phyloP scores from a whole-genome alignment of 108 stramenopile species.

The Conticribra weissflogii region DNA sequence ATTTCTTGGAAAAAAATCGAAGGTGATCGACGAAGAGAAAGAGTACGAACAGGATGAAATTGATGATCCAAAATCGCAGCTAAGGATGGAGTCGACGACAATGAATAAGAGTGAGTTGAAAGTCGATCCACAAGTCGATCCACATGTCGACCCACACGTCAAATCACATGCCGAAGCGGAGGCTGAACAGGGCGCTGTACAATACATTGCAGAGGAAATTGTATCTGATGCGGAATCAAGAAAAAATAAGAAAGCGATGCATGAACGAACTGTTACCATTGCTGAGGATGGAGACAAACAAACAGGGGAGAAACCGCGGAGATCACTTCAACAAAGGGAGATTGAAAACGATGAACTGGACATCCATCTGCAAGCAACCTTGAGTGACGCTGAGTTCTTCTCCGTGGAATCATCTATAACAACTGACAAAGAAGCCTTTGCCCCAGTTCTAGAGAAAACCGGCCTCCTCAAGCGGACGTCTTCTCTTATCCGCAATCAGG shows the following conservation, averaged over 20 bases:
- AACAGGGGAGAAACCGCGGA: not conserved
- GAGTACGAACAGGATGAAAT: constrained; percentile 23
- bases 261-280: not conserved
- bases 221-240: not conserved
- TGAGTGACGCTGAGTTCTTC: constrained; percentile 30
- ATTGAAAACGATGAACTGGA: not conserved
- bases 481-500: constrained; percentile 27
- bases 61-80: not conserved
- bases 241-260: too few relatives aligned
- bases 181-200: too few relatives aligned
- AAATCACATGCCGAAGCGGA: too few relatives aligned
- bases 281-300: not conserved
- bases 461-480: constrained; percentile 28
- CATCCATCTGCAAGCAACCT: constrained; percentile 31
- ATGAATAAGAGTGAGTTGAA: not conserved
- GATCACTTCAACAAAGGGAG: not conserved
- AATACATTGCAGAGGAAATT: too few relatives aligned
- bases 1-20: constrained; percentile 24
- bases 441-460: not conserved
- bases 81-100: not conserved
- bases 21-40: constrained; percentile 36
- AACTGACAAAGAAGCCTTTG: constrained; percentile 12
- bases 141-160: too few relatives aligned
- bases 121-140: too few relatives aligned
- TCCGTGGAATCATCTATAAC: constrained; percentile 46